phyloP scores from a whole-genome alignment of 2,329 filamentous ascomycete species.

The Chaetomiaceae sp. region DNA sequence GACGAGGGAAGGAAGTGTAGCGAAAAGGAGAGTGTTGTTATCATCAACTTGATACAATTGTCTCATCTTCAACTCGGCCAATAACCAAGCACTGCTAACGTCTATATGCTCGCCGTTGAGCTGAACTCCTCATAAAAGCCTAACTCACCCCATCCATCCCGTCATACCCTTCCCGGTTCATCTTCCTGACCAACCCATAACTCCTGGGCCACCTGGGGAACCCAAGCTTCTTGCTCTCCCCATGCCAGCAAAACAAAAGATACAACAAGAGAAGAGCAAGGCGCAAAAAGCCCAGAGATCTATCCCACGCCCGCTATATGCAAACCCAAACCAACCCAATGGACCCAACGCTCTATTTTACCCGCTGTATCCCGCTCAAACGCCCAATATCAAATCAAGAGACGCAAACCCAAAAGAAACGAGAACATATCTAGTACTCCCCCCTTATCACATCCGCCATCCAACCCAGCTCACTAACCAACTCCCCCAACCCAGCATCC shows the following conservation, averaged over 20 bases:
- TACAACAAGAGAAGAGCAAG: not conserved
- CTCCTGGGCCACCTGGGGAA: too few relatives aligned
- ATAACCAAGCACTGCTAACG: too few relatives aligned
- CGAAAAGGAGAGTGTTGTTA: too few relatives aligned
- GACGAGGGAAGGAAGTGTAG: too few relatives aligned
- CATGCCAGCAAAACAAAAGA: not conserved
- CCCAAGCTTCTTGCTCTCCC: not conserved
- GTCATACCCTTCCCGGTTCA: too few relatives aligned
- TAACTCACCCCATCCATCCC: too few relatives aligned
- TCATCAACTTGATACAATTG: too few relatives aligned
- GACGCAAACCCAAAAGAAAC: not conserved
- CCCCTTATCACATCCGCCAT: constrained; percentile 45
- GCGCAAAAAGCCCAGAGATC: not conserved
- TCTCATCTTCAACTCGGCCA: too few relatives aligned
- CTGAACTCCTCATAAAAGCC: too few relatives aligned
- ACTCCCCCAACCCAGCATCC: constrained; percentile 34
- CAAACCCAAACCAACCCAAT: not conserved
- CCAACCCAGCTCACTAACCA: constrained; percentile 47
- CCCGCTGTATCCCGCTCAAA: not conserved
- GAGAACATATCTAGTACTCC: constrained; percentile 22
- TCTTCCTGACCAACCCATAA: too few relatives aligned
- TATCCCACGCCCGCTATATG: constrained; percentile 1
- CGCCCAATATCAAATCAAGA: not conserved
- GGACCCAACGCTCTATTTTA: not conserved
- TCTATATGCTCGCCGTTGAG: too few relatives aligned